phyloP scores from a whole-genome alignment of 495 filamentous ascomycete species.

The Hyaloscypha variabilis region DNA sequence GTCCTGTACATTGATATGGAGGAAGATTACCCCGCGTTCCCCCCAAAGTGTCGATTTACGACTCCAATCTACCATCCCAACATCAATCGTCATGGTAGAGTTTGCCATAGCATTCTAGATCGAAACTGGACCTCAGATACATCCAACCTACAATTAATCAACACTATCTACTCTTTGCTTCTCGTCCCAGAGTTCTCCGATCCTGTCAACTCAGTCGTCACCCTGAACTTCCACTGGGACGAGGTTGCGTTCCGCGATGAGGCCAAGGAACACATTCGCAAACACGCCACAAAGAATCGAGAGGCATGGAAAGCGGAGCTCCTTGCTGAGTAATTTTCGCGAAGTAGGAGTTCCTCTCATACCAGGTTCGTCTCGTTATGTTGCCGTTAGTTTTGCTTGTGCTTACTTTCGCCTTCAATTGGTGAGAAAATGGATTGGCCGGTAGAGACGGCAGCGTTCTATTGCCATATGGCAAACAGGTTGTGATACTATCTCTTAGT shows the following conservation, averaged over 20 bases:
- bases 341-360: not conserved
- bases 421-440: too few relatives aligned
- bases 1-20: constrained; percentile 36
- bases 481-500: too few relatives aligned
- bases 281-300: constrained; percentile 33
- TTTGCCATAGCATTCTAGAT: constrained; percentile 48
- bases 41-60: constrained; percentile 73
- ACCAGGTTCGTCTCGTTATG: not conserved
- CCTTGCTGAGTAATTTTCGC: not conserved
- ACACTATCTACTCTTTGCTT: constrained; percentile 34
- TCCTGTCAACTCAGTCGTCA: constrained; percentile 35
- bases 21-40: constrained; percentile 76
- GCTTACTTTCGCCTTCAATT: too few relatives aligned
- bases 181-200: constrained; percentile 33
- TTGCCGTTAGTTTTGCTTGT: too few relatives aligned
- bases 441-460: too few relatives aligned
- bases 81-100: constrained; percentile 71
- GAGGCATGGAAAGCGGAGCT: constrained; percentile 32
- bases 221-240: constrained; percentile 37
- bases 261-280: constrained; percentile 29
- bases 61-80: constrained; percentile 80
- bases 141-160: constrained; percentile 24
- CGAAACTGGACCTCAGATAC: constrained; percentile 28
- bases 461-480: too few relatives aligned
- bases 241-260: constrained; percentile 33